Evolutionary conservation across 2,329 filamentous ascomycete species (phyloP).

Genomic region (Sporothrix curviconia): DNA sequence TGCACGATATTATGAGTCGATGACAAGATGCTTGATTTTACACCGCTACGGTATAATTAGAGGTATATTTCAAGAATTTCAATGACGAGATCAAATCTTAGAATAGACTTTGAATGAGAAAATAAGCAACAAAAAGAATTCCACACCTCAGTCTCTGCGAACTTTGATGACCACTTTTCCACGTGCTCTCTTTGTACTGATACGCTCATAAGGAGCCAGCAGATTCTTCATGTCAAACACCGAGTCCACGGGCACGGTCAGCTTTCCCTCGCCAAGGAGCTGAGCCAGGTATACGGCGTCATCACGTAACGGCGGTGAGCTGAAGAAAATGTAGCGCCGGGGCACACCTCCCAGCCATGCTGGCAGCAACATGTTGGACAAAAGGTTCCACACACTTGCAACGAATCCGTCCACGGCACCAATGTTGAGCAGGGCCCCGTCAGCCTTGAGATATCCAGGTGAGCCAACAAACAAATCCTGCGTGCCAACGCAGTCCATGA

Average conservation of each 20-base stretch:
- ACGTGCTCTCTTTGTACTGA: constrained; percentile 8
- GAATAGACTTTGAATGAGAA: neutral
- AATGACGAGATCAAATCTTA: too few relatives aligned
- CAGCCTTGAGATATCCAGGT: constrained; percentile 32
- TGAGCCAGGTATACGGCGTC: constrained; percentile 22
- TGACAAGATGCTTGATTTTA: neutral
- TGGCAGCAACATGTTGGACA: constrained; percentile 18
- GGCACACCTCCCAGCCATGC: constrained; percentile 26
- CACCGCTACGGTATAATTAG: too few relatives aligned
- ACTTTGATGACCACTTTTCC: constrained; percentile 16
- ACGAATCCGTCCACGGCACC: constrained; percentile 24
- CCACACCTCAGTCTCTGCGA: neutral
- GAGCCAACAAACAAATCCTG: constrained; percentile 38
- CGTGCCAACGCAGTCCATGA: constrained; percentile 44
- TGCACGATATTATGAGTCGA: neutral
- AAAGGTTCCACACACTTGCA: neutral
- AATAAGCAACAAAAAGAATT: too few relatives aligned
- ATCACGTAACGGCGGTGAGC: constrained; percentile 22
- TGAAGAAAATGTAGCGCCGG: constrained; percentile 25
- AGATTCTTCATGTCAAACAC: constrained; percentile 10
- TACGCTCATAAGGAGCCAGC: constrained; percentile 7
- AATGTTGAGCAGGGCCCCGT: constrained; percentile 30
- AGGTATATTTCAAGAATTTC: neutral
- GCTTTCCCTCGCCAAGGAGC: constrained; percentile 23
- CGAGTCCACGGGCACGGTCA: constrained; percentile 14